Evolutionary conservation across 148 eudicot species (phyloP).

Genomic region (Rhododendron simsii): DNA sequence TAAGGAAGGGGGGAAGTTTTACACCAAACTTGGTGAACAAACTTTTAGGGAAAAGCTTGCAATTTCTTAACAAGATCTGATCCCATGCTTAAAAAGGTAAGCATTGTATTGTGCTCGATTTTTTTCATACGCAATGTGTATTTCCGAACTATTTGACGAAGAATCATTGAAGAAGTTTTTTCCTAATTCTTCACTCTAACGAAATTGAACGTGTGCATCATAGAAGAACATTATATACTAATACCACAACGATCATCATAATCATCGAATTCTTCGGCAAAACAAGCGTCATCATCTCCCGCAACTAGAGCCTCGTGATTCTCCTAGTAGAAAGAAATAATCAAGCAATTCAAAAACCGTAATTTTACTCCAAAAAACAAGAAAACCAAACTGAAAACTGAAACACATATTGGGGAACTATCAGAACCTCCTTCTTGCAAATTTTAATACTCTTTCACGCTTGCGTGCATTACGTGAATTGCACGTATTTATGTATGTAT

Average conservation of each 20-base stretch:
- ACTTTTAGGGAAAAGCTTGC: not conserved
- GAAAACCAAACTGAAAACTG: too few species aligned
- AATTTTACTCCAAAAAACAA: too few species aligned
- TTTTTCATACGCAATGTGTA: not conserved
- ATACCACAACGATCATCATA: slow-evolving; percentile 50
- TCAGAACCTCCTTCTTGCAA: not conserved
- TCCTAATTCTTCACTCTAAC: too few species aligned
- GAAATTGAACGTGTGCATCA: not conserved
- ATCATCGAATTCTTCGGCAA: slow-evolving; percentile 41
- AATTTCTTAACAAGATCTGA: not conserved
- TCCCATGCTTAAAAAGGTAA: not conserved
- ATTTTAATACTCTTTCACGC: not conserved
- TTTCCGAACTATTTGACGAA: too few species aligned
- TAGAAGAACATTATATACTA: not conserved
- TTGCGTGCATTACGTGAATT: too few species aligned
- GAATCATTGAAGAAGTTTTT: not conserved
- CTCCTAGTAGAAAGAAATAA: slow-evolving; percentile 23
- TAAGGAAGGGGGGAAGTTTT: too few species aligned
- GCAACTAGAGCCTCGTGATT: slow-evolving; percentile 26
- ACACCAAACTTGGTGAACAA: not conserved
- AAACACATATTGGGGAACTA: too few species aligned
- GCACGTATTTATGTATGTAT: too few species aligned
- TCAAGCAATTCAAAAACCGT: too few species aligned
- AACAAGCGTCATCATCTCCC: slow-evolving; percentile 44
- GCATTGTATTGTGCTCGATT: not conserved